Evolutionary conservation across 2,329 filamentous ascomycete genomes (phyloP).

Genomic region (Alternaria angustiovoidea): DNA sequence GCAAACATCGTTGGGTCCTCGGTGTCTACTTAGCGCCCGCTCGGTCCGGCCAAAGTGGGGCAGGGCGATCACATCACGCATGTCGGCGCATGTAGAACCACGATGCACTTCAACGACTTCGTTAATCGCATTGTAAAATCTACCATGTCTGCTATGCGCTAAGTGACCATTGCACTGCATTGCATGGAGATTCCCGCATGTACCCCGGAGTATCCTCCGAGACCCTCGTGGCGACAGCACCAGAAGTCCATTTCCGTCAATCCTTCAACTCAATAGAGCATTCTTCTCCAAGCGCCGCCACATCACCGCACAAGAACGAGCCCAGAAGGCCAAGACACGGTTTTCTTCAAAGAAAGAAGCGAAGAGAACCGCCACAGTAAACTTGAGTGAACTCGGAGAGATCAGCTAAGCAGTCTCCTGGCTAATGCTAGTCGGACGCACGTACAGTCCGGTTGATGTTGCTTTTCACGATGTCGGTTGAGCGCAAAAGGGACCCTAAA

Average conservation of each 20-base stretch:
- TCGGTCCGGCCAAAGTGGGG: background rate
- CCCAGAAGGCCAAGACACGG: no score
- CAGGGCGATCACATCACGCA: background rate
- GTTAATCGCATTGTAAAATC: background rate
- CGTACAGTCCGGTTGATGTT: background rate
- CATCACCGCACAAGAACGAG: background rate
- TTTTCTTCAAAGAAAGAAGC: background rate
- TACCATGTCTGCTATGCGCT: background rate
- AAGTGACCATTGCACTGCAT: background rate
- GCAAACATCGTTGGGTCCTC: conserved; percentile 2
- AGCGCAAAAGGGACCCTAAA: background rate
- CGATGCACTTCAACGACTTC: background rate
- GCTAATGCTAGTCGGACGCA: background rate
- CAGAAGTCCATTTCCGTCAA: background rate
- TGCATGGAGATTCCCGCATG: background rate
- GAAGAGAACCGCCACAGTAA: background rate
- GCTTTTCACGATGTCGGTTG: background rate
- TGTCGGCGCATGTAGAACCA: background rate
- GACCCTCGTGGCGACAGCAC: background rate
- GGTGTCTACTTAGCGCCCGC: background rate
- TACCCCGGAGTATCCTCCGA: background rate
- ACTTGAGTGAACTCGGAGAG: background rate
- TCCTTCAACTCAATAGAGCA: background rate
- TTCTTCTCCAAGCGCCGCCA: background rate
- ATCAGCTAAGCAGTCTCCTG: background rate